phyloP scores from a whole-genome alignment of 495 filamentous ascomycete species.

The Penicillium herquei region DNA sequence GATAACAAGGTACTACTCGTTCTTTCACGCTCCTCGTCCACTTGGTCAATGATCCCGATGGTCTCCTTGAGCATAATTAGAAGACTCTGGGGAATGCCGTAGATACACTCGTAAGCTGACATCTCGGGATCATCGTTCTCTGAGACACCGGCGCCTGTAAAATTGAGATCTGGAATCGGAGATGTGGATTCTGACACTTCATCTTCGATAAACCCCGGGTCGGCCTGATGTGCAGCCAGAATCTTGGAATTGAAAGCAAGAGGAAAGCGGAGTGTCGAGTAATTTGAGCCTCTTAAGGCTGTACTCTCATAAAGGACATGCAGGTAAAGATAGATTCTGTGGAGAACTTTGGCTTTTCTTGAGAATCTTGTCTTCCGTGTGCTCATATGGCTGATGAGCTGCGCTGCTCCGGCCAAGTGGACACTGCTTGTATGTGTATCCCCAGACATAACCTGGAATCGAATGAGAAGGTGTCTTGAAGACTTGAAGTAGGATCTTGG shows the following conservation, averaged over 20 bases:
- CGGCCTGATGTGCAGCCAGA: not conserved
- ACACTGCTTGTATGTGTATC: slow-evolving; percentile 4
- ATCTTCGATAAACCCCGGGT: not conserved
- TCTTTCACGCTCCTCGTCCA: not conserved
- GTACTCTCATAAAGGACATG: slow-evolving; percentile 6
- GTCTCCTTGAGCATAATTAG: slow-evolving; percentile 1
- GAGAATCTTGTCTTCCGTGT: slow-evolving; percentile 1
- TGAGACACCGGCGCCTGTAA: not conserved
- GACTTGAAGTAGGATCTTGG: not conserved
- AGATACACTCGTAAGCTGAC: slow-evolving; percentile 5
- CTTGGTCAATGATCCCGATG: slow-evolving; percentile 6
- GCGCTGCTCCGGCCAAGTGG: slow-evolving; percentile 4
- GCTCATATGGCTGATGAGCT: slow-evolving; percentile 1
- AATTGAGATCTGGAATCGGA: too few relatives aligned
- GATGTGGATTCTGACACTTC: not conserved
- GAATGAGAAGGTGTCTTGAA: not conserved
- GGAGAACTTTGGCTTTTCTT: slow-evolving; percentile 2
- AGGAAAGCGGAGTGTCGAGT: not conserved
- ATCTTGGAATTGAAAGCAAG: not conserved
- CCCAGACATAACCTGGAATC: slow-evolving; percentile 5
- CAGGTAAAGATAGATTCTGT: slow-evolving; percentile 5
- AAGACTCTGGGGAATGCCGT: slow-evolving; percentile 1
- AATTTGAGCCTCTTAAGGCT: not conserved
- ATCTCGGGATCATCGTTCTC: not conserved
- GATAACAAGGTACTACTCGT: not conserved